Evolutionary conservation across 306 rosid genomes (phyloP).

Genomic region (Geum urbanum): DNA sequence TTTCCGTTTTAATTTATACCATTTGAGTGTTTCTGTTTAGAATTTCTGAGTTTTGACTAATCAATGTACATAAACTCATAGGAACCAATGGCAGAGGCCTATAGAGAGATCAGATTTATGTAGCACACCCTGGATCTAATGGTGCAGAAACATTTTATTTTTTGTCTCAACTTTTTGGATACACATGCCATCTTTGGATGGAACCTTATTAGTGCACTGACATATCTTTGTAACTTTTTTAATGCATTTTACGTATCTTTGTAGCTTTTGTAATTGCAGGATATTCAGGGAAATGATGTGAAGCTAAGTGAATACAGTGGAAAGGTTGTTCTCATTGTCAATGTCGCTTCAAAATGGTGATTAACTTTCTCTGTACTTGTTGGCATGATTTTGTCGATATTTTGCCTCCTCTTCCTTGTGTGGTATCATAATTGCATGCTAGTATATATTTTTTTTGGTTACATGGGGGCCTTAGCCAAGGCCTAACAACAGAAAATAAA

Average conservation of each 20-base stretch:
- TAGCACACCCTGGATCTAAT: too few species aligned
- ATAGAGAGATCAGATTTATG: too few species aligned
- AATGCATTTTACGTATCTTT: too few species aligned
- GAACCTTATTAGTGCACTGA: neutral
- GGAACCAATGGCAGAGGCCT: too few species aligned
- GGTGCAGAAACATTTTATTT: neutral
- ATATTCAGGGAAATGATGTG: constrained; percentile 72
- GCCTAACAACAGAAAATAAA: too few species aligned
- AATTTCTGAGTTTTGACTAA: too few species aligned
- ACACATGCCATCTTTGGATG: neutral
- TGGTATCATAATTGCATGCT: neutral
- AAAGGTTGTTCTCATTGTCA: constrained; percentile 74
- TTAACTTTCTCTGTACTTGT: neutral
- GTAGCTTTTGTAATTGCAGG: constrained; percentile 38
- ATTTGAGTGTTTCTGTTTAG: too few species aligned
- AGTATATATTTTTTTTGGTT: too few species aligned
- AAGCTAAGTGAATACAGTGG: constrained; percentile 58
- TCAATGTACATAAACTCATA: too few species aligned
- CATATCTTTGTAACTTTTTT: too few species aligned
- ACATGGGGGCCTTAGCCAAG: too few species aligned
- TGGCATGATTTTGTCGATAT: neutral
- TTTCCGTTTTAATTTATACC: neutral
- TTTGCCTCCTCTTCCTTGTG: neutral
- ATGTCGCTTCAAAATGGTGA: constrained; percentile 92
- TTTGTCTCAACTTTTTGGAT: neutral